A percentile compares a stretch with the other conserved stretches of the same genome.
Conservation (phyloP, 768 basidiomycete genomes). For the Coprinopsis strossmayeri region DNA sequence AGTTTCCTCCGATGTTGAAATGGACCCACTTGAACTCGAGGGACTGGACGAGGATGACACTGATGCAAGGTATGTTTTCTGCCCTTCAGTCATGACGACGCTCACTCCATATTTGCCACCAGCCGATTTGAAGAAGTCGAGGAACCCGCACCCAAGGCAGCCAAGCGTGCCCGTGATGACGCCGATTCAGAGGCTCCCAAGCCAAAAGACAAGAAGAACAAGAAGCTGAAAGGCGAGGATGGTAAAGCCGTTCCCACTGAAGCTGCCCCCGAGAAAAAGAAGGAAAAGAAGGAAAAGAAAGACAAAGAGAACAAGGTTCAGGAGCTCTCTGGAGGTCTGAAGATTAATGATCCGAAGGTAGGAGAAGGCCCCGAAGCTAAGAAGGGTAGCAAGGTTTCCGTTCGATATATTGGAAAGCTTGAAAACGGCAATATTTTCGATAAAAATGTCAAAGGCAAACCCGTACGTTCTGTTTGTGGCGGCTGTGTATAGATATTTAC, state of each 20-base stretch:
- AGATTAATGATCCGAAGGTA: conserved; percentile 66
- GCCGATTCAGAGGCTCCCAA: conserved; percentile 30
- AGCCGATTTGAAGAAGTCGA: conserved; percentile 73
- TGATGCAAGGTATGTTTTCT: conserved; percentile 40
- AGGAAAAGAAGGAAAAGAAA: conserved; percentile 24
- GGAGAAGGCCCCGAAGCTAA: conserved; percentile 87
- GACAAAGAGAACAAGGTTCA: conserved; percentile 27
- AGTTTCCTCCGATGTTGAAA: conserved; percentile 79
- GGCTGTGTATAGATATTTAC: conserved; percentile 3
- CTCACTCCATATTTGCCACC: neutral
- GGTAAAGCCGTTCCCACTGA: conserved; percentile 27
- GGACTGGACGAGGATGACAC: conserved; percentile 36
- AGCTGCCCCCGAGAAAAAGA: conserved; percentile 49
- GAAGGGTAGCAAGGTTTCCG: conserved; percentile 71
- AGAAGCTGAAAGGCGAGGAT: conserved; percentile 68
- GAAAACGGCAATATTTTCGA: conserved; percentile 72
- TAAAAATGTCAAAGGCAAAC: conserved; percentile 77
- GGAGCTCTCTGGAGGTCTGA: conserved; percentile 48
- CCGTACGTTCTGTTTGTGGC: conserved; percentile 40
- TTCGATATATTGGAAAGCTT: conserved; percentile 94
- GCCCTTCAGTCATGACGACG: neutral
- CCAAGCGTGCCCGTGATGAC: conserved; percentile 69
- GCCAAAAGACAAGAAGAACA: conserved; percentile 63
- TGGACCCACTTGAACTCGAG: conserved; percentile 55
- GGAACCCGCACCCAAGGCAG: conserved; percentile 36